Percentiles rank a stretch among this genome's conserved stretches.
phyloP scores from a whole-genome alignment of 768 basidiomycete genomes.

The Amanita rimosa region DNA sequence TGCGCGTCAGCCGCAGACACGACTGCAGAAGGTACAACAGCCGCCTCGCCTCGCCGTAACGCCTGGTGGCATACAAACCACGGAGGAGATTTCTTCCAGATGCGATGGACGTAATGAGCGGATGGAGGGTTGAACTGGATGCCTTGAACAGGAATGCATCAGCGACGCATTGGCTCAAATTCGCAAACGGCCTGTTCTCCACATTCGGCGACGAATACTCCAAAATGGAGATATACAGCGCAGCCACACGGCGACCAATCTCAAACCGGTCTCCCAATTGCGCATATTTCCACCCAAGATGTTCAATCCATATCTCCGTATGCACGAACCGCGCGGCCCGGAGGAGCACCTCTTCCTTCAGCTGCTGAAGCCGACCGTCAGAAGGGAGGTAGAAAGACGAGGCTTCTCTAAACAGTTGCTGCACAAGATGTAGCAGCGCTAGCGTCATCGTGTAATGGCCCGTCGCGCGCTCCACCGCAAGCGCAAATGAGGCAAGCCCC shows the following conservation, averaged over 20 bases:
- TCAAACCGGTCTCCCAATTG: slow-evolving; percentile 78
- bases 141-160: slow-evolving; percentile 68
- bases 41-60: slow-evolving; percentile 58
- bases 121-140: slow-evolving; percentile 70
- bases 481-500: slow-evolving; percentile 51
- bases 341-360: slow-evolving; percentile 79
- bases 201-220: slow-evolving; percentile 45
- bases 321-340: slow-evolving; percentile 73
- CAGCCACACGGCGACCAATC: slow-evolving; percentile 57
- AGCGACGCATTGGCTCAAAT: slow-evolving; percentile 50
- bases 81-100: slow-evolving; percentile 47
- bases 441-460: slow-evolving; percentile 79
- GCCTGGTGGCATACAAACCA: slow-evolving; percentile 49
- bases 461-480: slow-evolving; percentile 58
- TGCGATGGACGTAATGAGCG: slow-evolving; percentile 62
- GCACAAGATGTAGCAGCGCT: slow-evolving; percentile 65
- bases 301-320: slow-evolving; percentile 81
- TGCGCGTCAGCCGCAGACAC: slow-evolving; percentile 47
- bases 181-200: slow-evolving; percentile 44
- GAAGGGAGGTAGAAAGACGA: slow-evolving; percentile 45
- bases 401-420: slow-evolving; percentile 66
- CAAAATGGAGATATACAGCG: slow-evolving; percentile 58
- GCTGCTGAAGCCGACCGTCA: slow-evolving; percentile 48
- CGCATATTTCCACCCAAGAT: slow-evolving; percentile 77
- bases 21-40: slow-evolving; percentile 61